Evolutionary conservation across 352 stramenopile species (phyloP), one percentile per base, ranked within the genome.

Genomic region (Phytophthora meadii): DNA sequence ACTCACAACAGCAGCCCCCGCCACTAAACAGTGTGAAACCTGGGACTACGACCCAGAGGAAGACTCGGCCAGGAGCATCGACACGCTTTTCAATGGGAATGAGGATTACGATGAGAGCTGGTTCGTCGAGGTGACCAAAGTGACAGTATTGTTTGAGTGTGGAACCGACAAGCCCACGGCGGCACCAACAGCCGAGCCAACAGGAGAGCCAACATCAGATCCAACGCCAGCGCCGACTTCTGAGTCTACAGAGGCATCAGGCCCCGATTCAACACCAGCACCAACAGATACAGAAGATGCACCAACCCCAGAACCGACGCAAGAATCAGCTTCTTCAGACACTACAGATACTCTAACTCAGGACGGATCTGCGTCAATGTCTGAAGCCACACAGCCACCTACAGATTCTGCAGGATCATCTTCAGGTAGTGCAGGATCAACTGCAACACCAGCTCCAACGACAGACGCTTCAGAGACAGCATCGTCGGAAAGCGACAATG

Each of bases 91-190:
- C 14, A 61, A 71, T 12, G 55, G 55, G 34, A 75, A 65, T 19
- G 50, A 61, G 28, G 37, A 64, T 45, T 67, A 70, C 37, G 50
- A 75, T 24, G 61, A 61, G n/a, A 75, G 55, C 27, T 75, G 67
- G 67, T 71, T 71, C 47, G 67, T 71, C 19, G 42, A 71, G 37
- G 47, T 65, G 44, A 75, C 55, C 2, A 60, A 68, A 46, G 61
- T 68, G 55, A 71, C 66, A 14, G 61, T 63, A 17, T 34, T 75
- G 25, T 68, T 53, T 42, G 40, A 44, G 2, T 75, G 67, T 46
- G 67, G 45, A 28, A 42, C 19, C 5, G 39, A 68, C 12, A 63
- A 74, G 14, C 45, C 54, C 50, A 70, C 61, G 15, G 28, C 48
- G 5, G 61, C 54, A 12, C 66, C 66, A 22, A 74, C 66, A 6